Evolutionary conservation across 345 rosid species (phyloP), one percentile per base, ranked within the genome.

Genomic region (Schrenkiella parvula): DNA sequence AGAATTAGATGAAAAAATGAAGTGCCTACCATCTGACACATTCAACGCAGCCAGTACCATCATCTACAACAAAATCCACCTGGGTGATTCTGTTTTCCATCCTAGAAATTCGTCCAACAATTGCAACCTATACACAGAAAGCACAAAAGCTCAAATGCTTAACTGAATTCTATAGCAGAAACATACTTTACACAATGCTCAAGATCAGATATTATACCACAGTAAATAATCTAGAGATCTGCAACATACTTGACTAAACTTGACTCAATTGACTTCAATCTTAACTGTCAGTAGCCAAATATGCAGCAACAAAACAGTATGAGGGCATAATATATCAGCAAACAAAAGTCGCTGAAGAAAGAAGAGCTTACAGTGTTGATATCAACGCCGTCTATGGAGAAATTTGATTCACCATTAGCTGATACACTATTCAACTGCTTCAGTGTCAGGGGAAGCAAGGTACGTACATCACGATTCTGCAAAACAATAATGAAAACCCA

Each of bases 21-120:
- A 35, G 77, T 35, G 86, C 89, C 82, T 48, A 91, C 98, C 97
- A 91, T 85, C 83, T 88, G 71, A 84, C 80, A 78, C 98, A 91
- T 42, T 91, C 97, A 68, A 91, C 79, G 70, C 79, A 81, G 71
- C 92, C 96, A 0, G 96, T 93, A 64, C 98, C 95, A 34, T 91
- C 98, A 65, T 93, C 97, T 41, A 89, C 71, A 19, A 84, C 71
- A 66, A 91, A 84, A 25, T 88, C 79, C 58, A 87, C 81, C 69
- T 91, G 91, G 23, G 88, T 86, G 62, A 88, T 83, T 73, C 86
- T 83, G 70, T 85, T 90, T 60, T 92, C 97, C 83, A 86, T 85
- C 48, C 82, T 86, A 77, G 76, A 64, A 22, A 93, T 82, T 53
- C 80, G 82, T 54, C 95, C 97, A 68, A 91, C 84, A 8, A 91